Percentiles rank a stretch among this genome's conserved stretches.
Evolutionary conservation across 495 filamentous ascomycete species (phyloP).

Genomic region (Xylaria venustula): DNA sequence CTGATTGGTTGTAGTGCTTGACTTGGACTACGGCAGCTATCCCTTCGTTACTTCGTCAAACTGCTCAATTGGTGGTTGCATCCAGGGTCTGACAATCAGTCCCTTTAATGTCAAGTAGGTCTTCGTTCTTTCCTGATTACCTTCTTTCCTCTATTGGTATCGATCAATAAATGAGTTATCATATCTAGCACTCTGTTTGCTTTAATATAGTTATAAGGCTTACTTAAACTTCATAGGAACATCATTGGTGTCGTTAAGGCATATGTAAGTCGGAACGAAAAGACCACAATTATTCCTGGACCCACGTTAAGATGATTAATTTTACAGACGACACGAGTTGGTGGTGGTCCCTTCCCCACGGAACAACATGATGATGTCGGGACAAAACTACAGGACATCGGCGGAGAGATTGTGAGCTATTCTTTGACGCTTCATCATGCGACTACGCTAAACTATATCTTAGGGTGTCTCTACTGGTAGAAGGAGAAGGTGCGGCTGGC

Average conservation of each 20-base stretch:
- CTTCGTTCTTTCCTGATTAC: slow-evolving; percentile 23
- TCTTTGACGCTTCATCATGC: background rate
- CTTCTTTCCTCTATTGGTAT: too few species aligned
- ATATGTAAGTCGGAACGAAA: slow-evolving; percentile 31
- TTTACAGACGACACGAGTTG: slow-evolving; percentile 63
- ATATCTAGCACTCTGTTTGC: background rate
- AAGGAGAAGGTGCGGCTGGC: slow-evolving; percentile 80
- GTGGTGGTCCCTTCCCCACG: slow-evolving; percentile 79
- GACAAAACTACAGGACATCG: slow-evolving; percentile 47
- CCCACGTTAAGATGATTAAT: background rate
- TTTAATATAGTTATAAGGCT: slow-evolving; percentile 26
- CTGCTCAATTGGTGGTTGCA: slow-evolving; percentile 71
- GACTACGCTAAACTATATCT: background rate
- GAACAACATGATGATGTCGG: slow-evolving; percentile 64
- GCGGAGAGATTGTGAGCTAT: slow-evolving; percentile 26
- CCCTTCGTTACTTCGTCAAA: slow-evolving; percentile 83
- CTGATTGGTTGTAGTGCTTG: slow-evolving; percentile 36
- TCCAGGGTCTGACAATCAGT: slow-evolving; percentile 66
- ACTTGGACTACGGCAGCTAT: slow-evolving; percentile 61
- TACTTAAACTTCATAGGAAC: slow-evolving; percentile 29
- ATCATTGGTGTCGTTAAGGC: slow-evolving; percentile 89
- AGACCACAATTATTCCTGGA: background rate
- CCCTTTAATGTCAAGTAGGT: slow-evolving; percentile 44
- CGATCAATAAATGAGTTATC: background rate
- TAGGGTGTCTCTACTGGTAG: slow-evolving; percentile 82